Percentiles rank a stretch among this genome's conserved stretches.
phyloP scores from a whole-genome alignment of 1,284 basidiomycete genomes.

The Cutaneotrichosporon cutaneum region DNA sequence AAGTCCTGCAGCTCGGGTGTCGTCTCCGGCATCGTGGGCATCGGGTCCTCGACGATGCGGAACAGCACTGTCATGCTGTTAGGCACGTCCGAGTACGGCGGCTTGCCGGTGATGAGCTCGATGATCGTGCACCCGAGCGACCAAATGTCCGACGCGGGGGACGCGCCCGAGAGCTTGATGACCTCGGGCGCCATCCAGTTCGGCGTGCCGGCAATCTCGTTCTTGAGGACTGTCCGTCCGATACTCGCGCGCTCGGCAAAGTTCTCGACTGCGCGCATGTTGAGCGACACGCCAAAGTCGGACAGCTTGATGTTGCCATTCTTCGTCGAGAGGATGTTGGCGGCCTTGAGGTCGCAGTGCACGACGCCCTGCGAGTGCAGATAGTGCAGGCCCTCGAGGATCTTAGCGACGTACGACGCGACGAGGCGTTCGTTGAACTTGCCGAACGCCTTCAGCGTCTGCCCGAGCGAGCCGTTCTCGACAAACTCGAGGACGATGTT shows the following conservation, averaged over 20 bases:
- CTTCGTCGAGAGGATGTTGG: slow-evolving; percentile 62
- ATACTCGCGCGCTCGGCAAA: slow-evolving; percentile 61
- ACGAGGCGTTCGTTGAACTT: slow-evolving; percentile 85
- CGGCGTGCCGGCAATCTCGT: slow-evolving; percentile 77
- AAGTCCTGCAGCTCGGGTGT: slow-evolving; percentile 75
- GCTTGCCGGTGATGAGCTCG: slow-evolving; percentile 85
- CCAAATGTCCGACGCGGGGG: slow-evolving; percentile 70
- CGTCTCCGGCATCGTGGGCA: slow-evolving; percentile 77
- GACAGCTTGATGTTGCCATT: slow-evolving; percentile 58
- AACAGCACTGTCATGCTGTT: slow-evolving; percentile 95
- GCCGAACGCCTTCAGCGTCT: slow-evolving; percentile 86
- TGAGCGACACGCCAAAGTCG: slow-evolving; percentile 60
- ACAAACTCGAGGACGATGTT: slow-evolving; percentile 94
- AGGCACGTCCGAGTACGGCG: slow-evolving; percentile 81
- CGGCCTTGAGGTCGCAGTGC: slow-evolving; percentile 22
- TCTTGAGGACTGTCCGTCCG: slow-evolving; percentile 23
- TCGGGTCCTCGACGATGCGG: slow-evolving; percentile 87
- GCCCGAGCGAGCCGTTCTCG: slow-evolving; percentile 88
- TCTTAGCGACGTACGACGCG: slow-evolving; percentile 86
- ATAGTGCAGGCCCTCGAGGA: slow-evolving; percentile 86
- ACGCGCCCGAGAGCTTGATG: slow-evolving; percentile 68
- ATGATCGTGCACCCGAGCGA: slow-evolving; percentile 86
- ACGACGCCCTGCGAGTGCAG: slow-evolving; percentile 74
- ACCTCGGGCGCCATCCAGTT: slow-evolving; percentile 98
- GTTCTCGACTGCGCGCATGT: slow-evolving; percentile 61